Evolutionary conservation across 495 filamentous ascomycete species (phyloP), one percentile per base, ranked within the genome.

Genomic region (Penicillium pulvis): DNA sequence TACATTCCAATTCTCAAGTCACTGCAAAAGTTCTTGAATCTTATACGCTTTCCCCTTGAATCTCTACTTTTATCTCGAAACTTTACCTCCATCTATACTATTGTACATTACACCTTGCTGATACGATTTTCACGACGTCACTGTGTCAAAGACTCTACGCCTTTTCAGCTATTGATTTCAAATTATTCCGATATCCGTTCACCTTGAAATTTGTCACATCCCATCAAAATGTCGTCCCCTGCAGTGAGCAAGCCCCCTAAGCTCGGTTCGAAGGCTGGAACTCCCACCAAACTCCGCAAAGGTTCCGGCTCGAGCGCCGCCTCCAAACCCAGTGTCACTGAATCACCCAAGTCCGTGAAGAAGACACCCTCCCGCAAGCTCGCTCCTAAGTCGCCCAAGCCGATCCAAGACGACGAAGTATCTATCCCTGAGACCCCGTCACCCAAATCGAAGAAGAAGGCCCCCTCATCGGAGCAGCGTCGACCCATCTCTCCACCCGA

Each of bases 271-370:
- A 68, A 70, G 44, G 33, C 64, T 28, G 57, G 50, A 17, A 83
- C 81, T 16, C 81, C 82, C n/a, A 72, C 79, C 45, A 84, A 83
- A 61, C 55, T 73, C 7, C 74, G 75, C 56, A 75, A 79, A 36
- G 81, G 74, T 58, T 78, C 79, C n/a, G 73, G 70, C 17, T 75
- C 74, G 14, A 74, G 71, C 55, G 41, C 69, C 41, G 63, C 76
- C 47, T 69, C 78, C 12, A 72, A 67, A 42, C 61, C 60, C 23
- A 73, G 65, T 51, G 64, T 60, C 26, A 6, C 67, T 54, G 52
- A 66, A 23, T 58, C 55, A 53, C 57, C 69, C 45, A 55, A 74
- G 67, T 57, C 69, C 19, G 5, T 48, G n/a, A 70, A 68, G 56
- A 69, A 68, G 48, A 39, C 61, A 49, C 56, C 55, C 19, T 20